phyloP scores from a whole-genome alignment of 1,284 basidiomycete species.

The Ustilago bromivora region DNA sequence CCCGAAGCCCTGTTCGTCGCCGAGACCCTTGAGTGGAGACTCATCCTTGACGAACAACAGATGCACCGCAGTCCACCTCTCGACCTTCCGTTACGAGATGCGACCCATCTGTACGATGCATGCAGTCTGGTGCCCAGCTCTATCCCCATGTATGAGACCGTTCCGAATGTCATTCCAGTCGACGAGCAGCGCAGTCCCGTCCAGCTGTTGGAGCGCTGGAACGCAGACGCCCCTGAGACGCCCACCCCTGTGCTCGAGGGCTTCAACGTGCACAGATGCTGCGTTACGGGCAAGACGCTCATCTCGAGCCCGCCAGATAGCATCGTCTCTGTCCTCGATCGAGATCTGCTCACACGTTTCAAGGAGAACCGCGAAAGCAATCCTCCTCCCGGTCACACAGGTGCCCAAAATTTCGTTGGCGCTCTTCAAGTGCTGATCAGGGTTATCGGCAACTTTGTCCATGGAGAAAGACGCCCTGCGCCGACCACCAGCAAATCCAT shows the following conservation, averaged over 20 bases:
- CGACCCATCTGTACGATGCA: constrained; percentile 33
- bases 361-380: constrained; percentile 32
- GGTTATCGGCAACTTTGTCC: constrained; percentile 48
- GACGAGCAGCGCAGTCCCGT: constrained; percentile 27
- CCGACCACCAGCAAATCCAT: constrained; percentile 34
- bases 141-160: constrained; percentile 40
- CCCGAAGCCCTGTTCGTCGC: constrained; percentile 49
- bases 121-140: constrained; percentile 28
- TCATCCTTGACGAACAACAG: constrained; percentile 32
- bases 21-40: constrained; percentile 54
- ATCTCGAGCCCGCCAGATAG: constrained; percentile 44
- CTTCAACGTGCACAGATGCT: constrained; percentile 48
- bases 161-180: constrained; percentile 25
- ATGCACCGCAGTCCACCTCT: constrained; percentile 11
- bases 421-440: constrained; percentile 36
- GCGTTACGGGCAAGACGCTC: constrained; percentile 31
- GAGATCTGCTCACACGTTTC: constrained; percentile 28
- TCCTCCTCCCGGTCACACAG: constrained; percentile 41
- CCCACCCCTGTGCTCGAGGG: constrained; percentile 30
- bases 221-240: constrained; percentile 10
- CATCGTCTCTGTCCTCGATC: constrained; percentile 39
- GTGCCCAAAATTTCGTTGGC: constrained; percentile 37
- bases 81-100: not conserved
- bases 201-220: constrained; percentile 20
- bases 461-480: constrained; percentile 45